Percentiles rank a stretch among this genome's conserved stretches.
Conservation (phyloP, 345 rosid species). For the Murraya paniculata region DNA sequence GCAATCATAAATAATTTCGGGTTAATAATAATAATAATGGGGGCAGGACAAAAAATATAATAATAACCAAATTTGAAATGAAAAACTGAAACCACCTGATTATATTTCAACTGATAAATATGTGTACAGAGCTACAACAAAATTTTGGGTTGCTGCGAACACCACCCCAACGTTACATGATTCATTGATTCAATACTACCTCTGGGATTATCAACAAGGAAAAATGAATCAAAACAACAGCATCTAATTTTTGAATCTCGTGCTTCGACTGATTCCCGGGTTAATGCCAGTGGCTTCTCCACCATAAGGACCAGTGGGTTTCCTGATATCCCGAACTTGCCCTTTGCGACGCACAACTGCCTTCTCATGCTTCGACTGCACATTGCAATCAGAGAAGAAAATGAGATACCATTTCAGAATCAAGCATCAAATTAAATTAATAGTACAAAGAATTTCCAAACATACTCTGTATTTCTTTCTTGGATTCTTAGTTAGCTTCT, state of each 20-base stretch:
- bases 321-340: slow-evolving; percentile 55
- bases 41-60: too few species aligned
- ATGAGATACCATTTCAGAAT: not conserved
- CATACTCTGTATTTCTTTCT: slow-evolving; percentile 83
- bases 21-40: too few species aligned
- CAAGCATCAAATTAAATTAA: not conserved
- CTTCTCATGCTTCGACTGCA: slow-evolving; percentile 51
- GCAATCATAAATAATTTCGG: too few species aligned
- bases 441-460: not conserved
- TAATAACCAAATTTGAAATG: too few species aligned
- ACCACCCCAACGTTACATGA: not conserved
- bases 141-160: not conserved
- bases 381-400: not conserved
- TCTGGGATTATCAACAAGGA: not conserved
- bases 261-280: slow-evolving; percentile 55
- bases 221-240: not conserved
- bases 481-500: slow-evolving; percentile 66
- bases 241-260: slow-evolving; percentile 48
- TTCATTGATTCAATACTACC: not conserved
- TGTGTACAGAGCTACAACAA: not conserved
- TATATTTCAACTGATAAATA: too few species aligned
- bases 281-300: slow-evolving; percentile 78
- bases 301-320: slow-evolving; percentile 50
- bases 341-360: slow-evolving; percentile 47
- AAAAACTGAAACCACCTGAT: too few species aligned